These are phyloP conservation scores for Apiotrichum mycotoxinovorans DNA, from an alignment of 1,284 basidiomycete species.

Conservation along the genomic window DNA sequence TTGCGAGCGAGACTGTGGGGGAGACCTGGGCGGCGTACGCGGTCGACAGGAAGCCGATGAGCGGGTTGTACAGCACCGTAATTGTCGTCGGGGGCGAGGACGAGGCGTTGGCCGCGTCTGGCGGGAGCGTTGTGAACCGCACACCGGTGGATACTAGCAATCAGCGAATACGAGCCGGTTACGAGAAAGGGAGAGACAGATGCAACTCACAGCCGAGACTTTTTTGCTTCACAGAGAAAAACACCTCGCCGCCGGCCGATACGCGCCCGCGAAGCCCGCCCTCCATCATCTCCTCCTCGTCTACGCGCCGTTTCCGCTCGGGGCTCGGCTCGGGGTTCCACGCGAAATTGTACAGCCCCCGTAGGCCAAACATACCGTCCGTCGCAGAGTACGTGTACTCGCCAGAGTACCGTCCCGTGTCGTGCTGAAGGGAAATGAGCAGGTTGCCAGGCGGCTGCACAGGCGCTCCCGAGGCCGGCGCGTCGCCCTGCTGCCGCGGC, in stretches of 20 bases:
- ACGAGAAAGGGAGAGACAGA: not conserved
- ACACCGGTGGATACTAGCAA: constrained; percentile 81
- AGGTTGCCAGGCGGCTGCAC: constrained; percentile 61
- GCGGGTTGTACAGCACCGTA: constrained; percentile 91
- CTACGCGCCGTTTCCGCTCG: constrained; percentile 58
- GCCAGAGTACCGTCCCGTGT: constrained; percentile 85
- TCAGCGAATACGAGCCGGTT: not conserved
- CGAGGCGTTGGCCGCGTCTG: constrained; percentile 55
- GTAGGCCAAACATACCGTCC: constrained; percentile 85
- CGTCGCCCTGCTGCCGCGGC: constrained; percentile 49
- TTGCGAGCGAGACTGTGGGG: constrained; percentile 78
- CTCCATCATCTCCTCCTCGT: constrained; percentile 84
- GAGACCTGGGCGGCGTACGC: constrained; percentile 88
- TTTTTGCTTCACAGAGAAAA: constrained; percentile 86
- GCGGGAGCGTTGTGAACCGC: constrained; percentile 64
- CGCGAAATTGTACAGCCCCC: constrained; percentile 91
- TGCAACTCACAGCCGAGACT: constrained; percentile 75
- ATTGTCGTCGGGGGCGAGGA: constrained; percentile 77
- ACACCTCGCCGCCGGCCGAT: constrained; percentile 88
- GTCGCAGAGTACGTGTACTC: constrained; percentile 94
- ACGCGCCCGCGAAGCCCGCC: constrained; percentile 84
- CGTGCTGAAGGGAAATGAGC: constrained; percentile 84
- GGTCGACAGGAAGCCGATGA: constrained; percentile 88
- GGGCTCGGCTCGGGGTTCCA: constrained; percentile 34
- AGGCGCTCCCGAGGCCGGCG: constrained; percentile 11